Evolutionary conservation across 169 alveolate genomes (phyloP).

Genomic region (Plasmodium ovale): DNA sequence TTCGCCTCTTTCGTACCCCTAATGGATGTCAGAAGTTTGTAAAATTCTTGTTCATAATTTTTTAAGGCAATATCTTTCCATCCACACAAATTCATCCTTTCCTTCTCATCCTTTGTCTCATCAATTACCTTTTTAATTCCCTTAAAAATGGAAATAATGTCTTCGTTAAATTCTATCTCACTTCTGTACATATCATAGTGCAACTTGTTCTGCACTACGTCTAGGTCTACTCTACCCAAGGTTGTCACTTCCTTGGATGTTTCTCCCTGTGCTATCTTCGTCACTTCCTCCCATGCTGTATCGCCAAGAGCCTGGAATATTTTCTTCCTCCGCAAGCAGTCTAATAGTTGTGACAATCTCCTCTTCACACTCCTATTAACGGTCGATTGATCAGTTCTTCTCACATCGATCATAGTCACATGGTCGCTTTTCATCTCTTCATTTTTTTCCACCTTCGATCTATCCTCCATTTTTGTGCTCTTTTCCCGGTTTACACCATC

Average conservation of each 20-base stretch:
- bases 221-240: background rate
- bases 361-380: constrained; percentile 54
- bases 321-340: constrained; percentile 16
- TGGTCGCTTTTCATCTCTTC: background rate
- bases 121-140: constrained; percentile 11
- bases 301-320: constrained; percentile 4
- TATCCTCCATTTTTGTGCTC: too few relatives aligned
- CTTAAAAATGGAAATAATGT: constrained; percentile 18
- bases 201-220: constrained; percentile 29
- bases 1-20: constrained; percentile 54
- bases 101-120: constrained; percentile 1
- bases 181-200: constrained; percentile 48
- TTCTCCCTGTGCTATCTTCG: background rate
- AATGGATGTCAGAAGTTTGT: constrained; percentile 24
- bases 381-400: background rate
- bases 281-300: background rate
- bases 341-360: constrained; percentile 43
- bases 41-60: constrained; percentile 38
- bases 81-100: constrained; percentile 12
- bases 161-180: constrained; percentile 36
- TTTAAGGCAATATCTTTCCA: constrained; percentile 17
- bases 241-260: too few relatives aligned
- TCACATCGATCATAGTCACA: background rate
- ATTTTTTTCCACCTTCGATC: background rate
- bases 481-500: background rate